A percentile compares a stretch with the other conserved stretches of the same genome.
Evolutionary conservation across 1,284 basidiomycete species (phyloP).

Genomic region (Coniophora puteana): DNA sequence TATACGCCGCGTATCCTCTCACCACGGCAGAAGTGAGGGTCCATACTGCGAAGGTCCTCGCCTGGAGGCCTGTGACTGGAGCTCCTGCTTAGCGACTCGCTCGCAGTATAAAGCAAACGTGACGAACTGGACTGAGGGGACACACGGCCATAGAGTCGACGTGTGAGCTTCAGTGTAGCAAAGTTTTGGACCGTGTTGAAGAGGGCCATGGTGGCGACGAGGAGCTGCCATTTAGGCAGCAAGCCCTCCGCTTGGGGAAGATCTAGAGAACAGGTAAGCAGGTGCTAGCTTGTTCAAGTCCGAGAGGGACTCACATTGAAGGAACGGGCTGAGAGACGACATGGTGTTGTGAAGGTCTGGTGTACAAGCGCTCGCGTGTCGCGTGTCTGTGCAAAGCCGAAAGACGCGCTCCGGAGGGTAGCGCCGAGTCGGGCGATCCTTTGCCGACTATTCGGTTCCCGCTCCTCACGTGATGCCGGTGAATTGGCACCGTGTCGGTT

Average conservation of each 20-base stretch:
- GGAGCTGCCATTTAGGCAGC: slow-evolving; percentile 83
- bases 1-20: slow-evolving; percentile 82
- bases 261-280: slow-evolving; percentile 34
- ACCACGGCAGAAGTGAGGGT: slow-evolving; percentile 81
- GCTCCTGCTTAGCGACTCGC: slow-evolving; percentile 2
- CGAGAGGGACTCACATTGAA: too few relatives aligned
- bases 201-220: slow-evolving; percentile 71
- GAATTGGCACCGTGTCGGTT: too few relatives aligned
- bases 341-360: too few relatives aligned
- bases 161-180: slow-evolving; percentile 71
- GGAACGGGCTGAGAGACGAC: too few relatives aligned
- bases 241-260: slow-evolving; percentile 64
- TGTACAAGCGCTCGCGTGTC: too few relatives aligned
- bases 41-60: slow-evolving; percentile 87
- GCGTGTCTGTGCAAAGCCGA: too few relatives aligned
- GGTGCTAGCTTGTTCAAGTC: too few relatives aligned
- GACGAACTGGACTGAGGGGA: slow-evolving; percentile 40
- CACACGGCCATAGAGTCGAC: slow-evolving; percentile 69
- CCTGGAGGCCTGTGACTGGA: slow-evolving; percentile 80
- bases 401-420: too few relatives aligned
- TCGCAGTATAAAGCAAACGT: not conserved
- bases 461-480: too few relatives aligned
- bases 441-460: too few relatives aligned
- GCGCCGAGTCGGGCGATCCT: too few relatives aligned
- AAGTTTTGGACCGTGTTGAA: slow-evolving; percentile 89